Evolutionary conservation across 805 yeast species (phyloP), one percentile per base, ranked within the genome.

Genomic region (Saccharomycopsis fermentans): DNA sequence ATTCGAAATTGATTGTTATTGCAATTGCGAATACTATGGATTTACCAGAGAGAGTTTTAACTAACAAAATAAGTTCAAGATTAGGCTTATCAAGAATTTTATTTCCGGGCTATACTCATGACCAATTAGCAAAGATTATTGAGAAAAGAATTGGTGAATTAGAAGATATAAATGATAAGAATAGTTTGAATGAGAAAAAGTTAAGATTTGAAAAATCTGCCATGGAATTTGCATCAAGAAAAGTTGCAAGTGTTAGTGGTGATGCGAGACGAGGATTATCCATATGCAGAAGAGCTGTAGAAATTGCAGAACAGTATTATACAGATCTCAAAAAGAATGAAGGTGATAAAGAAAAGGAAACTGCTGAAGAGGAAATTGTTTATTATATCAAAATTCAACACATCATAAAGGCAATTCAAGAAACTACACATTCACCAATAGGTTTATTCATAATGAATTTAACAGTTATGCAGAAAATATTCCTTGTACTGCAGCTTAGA

Each of bases 21-120:
- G 97, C 98, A 0, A 90, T 94, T 34, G 97, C 98, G 3, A 94
- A 94, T 69, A 91, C 97, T 0, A 90, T 94, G 97, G 98, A 94
- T 73, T 73, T 94, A 54, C 98, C 99, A 0, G 99, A 94, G 68
- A 76, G 97, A 56, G 78, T 84, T 55, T 74, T 94, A 43, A 83
- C 94, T 19, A 92, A 90, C 70, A 94, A 94, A 70, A 86, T 90
- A 3, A 86, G 96, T 0, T 89, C 97, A 1, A 81, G 99, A 64
- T 75, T 94, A 59, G 99, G 99, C 1, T 76, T 91, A 39, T 82
- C 87, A 9, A 80, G 98, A 70, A 79, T 92, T 47, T 88, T 87
- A 70, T 94, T 94, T 67, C 81, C 90, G 0, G 97, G 98, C 2
- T 94, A 94, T 69, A 83, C 90, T 0, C 86, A 82, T 68, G 81